phyloP scores from a whole-genome alignment of 129 eudicot genomes.

The Pittosporum tobira region DNA sequence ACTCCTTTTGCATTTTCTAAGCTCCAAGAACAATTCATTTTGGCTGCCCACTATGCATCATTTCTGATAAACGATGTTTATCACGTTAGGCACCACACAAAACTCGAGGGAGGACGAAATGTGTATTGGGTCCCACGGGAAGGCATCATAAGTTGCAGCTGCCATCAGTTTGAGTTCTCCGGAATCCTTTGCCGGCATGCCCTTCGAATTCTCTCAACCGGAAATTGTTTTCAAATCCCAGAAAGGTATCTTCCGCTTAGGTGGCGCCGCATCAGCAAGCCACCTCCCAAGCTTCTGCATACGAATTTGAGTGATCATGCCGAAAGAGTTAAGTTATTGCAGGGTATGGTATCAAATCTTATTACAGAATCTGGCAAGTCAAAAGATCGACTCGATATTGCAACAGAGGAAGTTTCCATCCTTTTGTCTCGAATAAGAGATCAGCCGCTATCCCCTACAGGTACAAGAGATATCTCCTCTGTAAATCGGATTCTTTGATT shows the following conservation, averaged over 20 bases:
- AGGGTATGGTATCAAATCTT: constrained; percentile 74
- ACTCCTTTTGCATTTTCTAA: constrained; percentile 92
- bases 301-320: constrained; percentile 43
- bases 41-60: constrained; percentile 97
- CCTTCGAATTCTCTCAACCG: constrained; percentile 83
- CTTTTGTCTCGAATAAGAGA: constrained; percentile 70
- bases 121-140: constrained; percentile 88
- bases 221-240: constrained; percentile 93
- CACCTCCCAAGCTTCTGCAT: constrained; percentile 39
- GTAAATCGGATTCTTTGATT: constrained; percentile 23
- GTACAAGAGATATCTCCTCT: constrained; percentile 33
- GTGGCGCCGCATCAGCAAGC: constrained; percentile 65
- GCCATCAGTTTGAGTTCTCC: constrained; percentile 88
- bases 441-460: constrained; percentile 51
- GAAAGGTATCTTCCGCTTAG: constrained; percentile 82
- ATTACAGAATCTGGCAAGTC: constrained; percentile 82
- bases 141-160: constrained; percentile 81
- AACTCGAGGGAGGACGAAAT: constrained; percentile 81
- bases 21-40: constrained; percentile 93
- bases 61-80: constrained; percentile 82
- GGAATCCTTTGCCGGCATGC: constrained; percentile 94
- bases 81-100: constrained; percentile 87
- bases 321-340: constrained; percentile 67
- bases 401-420: constrained; percentile 70
- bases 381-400: constrained; percentile 70